These are phyloP conservation scores for Fusarium sp. DNA, from an alignment of 2,329 filamentous ascomycete genomes.

Conservation along the genomic window DNA sequence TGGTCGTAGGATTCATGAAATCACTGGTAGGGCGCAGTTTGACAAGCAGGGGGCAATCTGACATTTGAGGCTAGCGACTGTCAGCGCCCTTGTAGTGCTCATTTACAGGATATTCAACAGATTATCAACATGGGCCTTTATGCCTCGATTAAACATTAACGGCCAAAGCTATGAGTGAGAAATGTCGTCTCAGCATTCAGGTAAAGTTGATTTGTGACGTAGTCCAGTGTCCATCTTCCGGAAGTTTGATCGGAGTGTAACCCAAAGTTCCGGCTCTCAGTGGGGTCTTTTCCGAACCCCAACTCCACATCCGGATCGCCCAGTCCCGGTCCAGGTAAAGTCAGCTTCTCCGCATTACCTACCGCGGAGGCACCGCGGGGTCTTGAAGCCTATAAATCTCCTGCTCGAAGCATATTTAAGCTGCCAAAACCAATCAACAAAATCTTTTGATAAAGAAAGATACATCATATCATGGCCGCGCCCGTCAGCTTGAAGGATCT, in stretches of 20 bases:
- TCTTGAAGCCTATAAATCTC: not conserved
- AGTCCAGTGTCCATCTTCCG: not conserved
- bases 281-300: conserved; percentile 1
- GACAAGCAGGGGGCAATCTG: not conserved
- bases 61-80: not conserved
- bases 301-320: not conserved
- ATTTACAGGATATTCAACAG: no score
- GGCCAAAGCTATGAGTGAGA: not conserved
- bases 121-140: no score
- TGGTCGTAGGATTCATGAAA: not conserved
- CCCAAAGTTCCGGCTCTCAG: not conserved
- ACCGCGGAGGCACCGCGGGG: conserved; percentile 2
- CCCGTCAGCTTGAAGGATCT: conserved; percentile 61
- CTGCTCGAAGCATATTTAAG: not conserved
- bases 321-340: not conserved
- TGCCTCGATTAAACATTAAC: not conserved
- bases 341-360: not conserved
- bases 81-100: no score
- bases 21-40: not conserved
- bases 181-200: not conserved
- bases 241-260: not conserved
- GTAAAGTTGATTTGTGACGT: not conserved
- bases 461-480: conserved; percentile 11
- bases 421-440: not conserved
- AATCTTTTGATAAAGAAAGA: no score